Evolutionary conservation across 257 asterid species (phyloP).

Genomic region (Solanum corneliomulleri): DNA sequence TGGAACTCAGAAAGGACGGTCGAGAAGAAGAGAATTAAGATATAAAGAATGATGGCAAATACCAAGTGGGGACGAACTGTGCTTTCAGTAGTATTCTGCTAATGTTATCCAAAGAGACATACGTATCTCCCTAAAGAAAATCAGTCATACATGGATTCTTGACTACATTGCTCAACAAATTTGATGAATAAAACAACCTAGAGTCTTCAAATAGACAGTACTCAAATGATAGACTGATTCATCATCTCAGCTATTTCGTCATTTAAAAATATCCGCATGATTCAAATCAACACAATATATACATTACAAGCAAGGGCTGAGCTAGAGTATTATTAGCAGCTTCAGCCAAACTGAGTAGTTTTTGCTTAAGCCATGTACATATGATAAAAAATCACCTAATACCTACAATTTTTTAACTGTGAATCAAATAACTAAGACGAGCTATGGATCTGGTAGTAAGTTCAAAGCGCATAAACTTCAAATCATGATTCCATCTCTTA

Average conservation of each 20-base stretch:
- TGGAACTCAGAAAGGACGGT: background rate
- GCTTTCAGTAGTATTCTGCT: background rate
- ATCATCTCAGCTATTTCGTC: background rate
- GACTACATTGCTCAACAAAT: background rate
- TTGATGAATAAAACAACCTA: background rate
- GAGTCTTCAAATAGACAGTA: background rate
- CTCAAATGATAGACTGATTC: background rate
- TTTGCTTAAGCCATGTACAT: background rate
- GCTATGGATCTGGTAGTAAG: background rate
- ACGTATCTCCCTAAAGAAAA: background rate
- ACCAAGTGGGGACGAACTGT: background rate
- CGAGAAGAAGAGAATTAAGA: background rate
- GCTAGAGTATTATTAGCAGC: background rate
- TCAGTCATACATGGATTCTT: background rate
- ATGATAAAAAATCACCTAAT: background rate
- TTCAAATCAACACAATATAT: background rate
- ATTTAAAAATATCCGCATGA: background rate
- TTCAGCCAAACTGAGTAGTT: background rate
- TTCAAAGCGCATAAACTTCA: background rate
- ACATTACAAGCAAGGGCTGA: background rate
- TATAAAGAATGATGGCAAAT: background rate
- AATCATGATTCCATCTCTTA: background rate
- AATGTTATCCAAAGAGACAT: background rate
- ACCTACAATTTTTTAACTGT: background rate
- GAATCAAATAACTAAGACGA: background rate